Percentiles rank a stretch among this genome's conserved stretches.
Evolutionary conservation across 2,329 filamentous ascomycete species (phyloP).

Genomic region (Aureobasidium melanogenum): DNA sequence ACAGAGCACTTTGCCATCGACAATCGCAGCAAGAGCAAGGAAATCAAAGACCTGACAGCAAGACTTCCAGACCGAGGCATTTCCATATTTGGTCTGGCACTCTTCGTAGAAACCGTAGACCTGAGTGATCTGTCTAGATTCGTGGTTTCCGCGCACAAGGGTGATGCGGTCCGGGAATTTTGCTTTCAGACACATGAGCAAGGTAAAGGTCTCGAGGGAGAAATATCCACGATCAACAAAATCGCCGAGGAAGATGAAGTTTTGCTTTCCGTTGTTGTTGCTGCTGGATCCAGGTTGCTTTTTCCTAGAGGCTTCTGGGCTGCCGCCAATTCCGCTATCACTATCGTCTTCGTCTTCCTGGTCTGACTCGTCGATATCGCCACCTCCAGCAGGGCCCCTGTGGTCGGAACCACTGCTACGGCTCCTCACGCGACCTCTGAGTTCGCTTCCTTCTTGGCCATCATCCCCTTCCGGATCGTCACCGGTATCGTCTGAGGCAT

Average conservation of each 20-base stretch:
- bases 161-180: constrained; percentile 85
- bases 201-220: constrained; percentile 62
- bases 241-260: constrained; percentile 65
- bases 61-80: constrained; percentile 98
- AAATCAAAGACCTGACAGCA: constrained; percentile 99
- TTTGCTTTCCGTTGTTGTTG: constrained; percentile 51
- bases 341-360: constrained; percentile 42
- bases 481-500: constrained; percentile 30
- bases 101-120: constrained; percentile 99
- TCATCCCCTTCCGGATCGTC: constrained; percentile 36
- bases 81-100: constrained; percentile 96
- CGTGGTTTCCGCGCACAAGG: constrained; percentile 96
- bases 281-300: constrained; percentile 23
- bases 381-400: constrained; percentile 13
- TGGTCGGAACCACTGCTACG: constrained; percentile 23
- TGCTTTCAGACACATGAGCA: constrained; percentile 64
- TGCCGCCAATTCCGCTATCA: constrained; percentile 32
- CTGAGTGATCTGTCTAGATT: constrained; percentile 97
- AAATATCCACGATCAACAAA: constrained; percentile 70
- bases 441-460: constrained; percentile 21
- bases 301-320: constrained; percentile 26
- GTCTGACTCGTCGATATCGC: constrained; percentile 25
- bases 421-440: constrained; percentile 30
- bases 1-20: constrained; percentile 99
- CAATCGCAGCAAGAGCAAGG: constrained; percentile 89